phyloP scores from a whole-genome alignment of 2,329 filamentous ascomycete species.

The Sphaerulina musiva region DNA sequence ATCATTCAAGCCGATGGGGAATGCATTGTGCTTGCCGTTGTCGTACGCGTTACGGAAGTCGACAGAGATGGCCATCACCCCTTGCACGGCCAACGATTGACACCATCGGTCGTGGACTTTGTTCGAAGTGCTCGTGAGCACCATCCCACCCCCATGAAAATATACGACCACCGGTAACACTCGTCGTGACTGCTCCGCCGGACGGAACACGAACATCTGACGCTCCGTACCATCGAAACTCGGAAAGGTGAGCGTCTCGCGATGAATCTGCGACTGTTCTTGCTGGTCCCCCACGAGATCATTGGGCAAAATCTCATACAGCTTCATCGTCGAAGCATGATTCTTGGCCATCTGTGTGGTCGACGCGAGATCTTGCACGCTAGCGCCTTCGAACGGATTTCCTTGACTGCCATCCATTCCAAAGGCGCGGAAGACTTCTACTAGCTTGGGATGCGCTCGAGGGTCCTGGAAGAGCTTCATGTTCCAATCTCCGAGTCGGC shows the following conservation, averaged over 20 bases:
- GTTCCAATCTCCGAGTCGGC: conserved; percentile 23
- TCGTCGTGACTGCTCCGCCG: conserved; percentile 5
- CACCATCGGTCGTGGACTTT: conserved; percentile 27
- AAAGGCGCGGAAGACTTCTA: conserved; percentile 19
- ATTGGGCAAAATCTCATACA: conserved; percentile 81
- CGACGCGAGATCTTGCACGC: conserved; percentile 16
- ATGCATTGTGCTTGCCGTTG: conserved; percentile 23
- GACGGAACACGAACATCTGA: conserved; percentile 20
- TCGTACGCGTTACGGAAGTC: conserved; percentile 32
- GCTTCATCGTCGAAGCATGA: conserved; percentile 32
- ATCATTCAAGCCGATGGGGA: conserved; percentile 30
- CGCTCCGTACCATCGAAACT: conserved; percentile 24
- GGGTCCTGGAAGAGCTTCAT: conserved; percentile 25
- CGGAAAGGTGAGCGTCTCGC: conserved; percentile 17
- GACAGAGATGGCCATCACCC: conserved; percentile 25
- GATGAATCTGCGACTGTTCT: conserved; percentile 18
- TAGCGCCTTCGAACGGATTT: conserved; percentile 15
- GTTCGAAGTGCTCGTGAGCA: conserved; percentile 18
- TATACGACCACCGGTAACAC: conserved; percentile 27
- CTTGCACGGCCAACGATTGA: conserved; percentile 23
- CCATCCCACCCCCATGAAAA: conserved; percentile 31
- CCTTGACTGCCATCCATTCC: conserved; percentile 21
- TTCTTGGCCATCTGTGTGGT: conserved; percentile 18
- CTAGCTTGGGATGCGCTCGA: conserved; percentile 24
- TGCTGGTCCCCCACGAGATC: conserved; percentile 18